These are phyloP conservation scores for Aspergillus ostianus DNA, from an alignment of 495 filamentous ascomycete genomes.

Conservation along the genomic window DNA sequence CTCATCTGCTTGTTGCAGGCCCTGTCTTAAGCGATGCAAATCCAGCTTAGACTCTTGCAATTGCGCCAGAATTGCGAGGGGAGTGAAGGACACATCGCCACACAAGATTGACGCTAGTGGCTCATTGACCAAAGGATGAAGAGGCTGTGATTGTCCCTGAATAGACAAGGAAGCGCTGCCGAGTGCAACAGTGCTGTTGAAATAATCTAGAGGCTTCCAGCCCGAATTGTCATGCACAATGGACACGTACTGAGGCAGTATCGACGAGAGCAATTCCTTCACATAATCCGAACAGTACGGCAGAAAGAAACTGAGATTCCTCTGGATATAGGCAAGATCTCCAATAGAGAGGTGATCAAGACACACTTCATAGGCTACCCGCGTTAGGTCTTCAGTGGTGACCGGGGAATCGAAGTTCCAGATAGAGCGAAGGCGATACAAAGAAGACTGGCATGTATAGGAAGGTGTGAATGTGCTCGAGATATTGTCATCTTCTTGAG, in stretches of 20 bases:
- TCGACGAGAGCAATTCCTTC: constrained; percentile 18
- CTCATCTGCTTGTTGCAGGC: constrained; percentile 34
- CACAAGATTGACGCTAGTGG: constrained; percentile 35
- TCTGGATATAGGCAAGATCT: constrained; percentile 48
- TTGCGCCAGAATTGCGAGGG: constrained; percentile 33
- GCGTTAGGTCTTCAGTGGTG: constrained; percentile 17
- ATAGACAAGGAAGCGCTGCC: constrained; percentile 29
- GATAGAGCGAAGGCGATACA: constrained; percentile 51
- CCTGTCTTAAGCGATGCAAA: constrained; percentile 37
- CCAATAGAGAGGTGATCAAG: constrained; percentile 56
- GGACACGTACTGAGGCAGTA: constrained; percentile 32
- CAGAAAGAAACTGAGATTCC: constrained; percentile 28
- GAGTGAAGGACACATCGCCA: constrained; percentile 21
- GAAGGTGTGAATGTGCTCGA: constrained; percentile 26
- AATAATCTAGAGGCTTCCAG: constrained; percentile 33
- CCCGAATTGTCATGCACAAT: constrained; percentile 39
- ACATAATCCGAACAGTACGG: constrained; percentile 21
- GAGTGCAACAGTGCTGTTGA: constrained; percentile 27
- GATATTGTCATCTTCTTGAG: constrained; percentile 27
- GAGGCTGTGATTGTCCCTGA: constrained; percentile 32
- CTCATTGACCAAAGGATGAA: constrained; percentile 48
- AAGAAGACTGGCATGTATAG: constrained; percentile 47
- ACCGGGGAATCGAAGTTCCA: constrained; percentile 32
- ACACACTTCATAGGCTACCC: constrained; percentile 33
- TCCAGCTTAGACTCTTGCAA: constrained; percentile 41